Conservation (phyloP, 208 protist species). For the Leishmania tarentolae region DNA sequence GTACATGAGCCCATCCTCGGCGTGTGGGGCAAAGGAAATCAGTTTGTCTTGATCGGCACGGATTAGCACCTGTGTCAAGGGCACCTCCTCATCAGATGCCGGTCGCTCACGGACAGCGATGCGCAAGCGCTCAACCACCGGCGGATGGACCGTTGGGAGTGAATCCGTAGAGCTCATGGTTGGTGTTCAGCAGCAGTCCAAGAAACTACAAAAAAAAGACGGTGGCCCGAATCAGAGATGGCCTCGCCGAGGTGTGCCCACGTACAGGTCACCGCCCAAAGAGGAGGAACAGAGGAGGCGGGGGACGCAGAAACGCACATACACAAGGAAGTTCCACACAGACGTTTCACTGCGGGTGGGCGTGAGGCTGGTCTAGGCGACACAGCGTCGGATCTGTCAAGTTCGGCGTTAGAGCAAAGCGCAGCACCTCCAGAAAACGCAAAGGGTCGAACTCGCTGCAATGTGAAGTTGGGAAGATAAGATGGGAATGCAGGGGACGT, state of each 20-base stretch:
- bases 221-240: background rate
- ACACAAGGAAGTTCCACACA: background rate
- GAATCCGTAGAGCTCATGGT: conserved; percentile 8
- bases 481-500: background rate
- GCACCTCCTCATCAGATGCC: conserved; percentile 64
- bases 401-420: background rate
- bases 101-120: conserved; percentile 81
- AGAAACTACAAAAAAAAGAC: background rate
- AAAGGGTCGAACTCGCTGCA: background rate
- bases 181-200: background rate
- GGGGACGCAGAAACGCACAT: background rate
- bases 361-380: background rate
- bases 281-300: background rate
- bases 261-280: background rate
- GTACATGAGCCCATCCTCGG: conserved; percentile 81
- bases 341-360: background rate
- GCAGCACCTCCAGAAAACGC: background rate
- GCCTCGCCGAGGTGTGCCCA: background rate
- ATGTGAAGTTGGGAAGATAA: background rate
- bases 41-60: conserved; percentile 77
- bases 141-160: conserved; percentile 37
- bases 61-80: conserved; percentile 59
- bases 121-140: conserved; percentile 67
- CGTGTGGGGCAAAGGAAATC: conserved; percentile 68
- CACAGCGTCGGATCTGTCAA: background rate